Base-by-base conservation (phyloP, 2,329 filamentous ascomycete genomes). In the Eutypella sp. region DNA sequence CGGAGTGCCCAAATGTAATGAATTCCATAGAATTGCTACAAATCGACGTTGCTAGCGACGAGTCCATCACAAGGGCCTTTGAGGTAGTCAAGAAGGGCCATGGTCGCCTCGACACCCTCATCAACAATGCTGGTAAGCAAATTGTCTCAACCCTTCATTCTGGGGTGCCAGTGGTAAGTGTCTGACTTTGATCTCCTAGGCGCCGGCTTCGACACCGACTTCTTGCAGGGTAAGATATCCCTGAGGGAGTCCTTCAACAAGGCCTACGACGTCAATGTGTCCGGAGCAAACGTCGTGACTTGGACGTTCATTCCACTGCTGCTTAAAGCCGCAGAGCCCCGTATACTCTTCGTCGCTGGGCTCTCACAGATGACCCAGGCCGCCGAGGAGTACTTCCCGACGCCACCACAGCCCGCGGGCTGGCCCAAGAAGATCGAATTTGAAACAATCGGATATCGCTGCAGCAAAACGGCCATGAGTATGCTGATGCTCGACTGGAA, bases 101-200 rank as follows among this genome's bases (percentile, higher is more conserved):
- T 48, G 74, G 71, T 11, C 66, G 59, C 11, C 33, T 83, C 2
- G 78, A 83, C 41, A 60, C 67, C 2, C 66, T 83, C 1, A 59
- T 83, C 47, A 82, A 82, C 61, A 82, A 83, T 44, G 79, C 74
- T 0, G 78, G 75, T 69, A 61, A 10, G 57, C 29, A 33, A 15
- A 6, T 6, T 33, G 29, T 33, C 29, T 33, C 29, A 29, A 29
- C 25, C 25, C 13, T 29, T 13, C 7, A 29, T 29, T 29, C 13
- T 29, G 7, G 13, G 25, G n/a, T n/a, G n/a, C n/a, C n/a, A 29
- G 8, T 13, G 13, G 13, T 18, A 25, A 4, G 16, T 40, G n/a
- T 42, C 34, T 20, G 15, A 22, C 13, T 23, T 24, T 22, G 40
- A 18, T 33, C 3, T 9, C 13, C 11, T 46, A 70, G 70, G 74